Conservation (phyloP, 2,329 filamentous ascomycete genomes). For the Penicillium sp. region DNA sequence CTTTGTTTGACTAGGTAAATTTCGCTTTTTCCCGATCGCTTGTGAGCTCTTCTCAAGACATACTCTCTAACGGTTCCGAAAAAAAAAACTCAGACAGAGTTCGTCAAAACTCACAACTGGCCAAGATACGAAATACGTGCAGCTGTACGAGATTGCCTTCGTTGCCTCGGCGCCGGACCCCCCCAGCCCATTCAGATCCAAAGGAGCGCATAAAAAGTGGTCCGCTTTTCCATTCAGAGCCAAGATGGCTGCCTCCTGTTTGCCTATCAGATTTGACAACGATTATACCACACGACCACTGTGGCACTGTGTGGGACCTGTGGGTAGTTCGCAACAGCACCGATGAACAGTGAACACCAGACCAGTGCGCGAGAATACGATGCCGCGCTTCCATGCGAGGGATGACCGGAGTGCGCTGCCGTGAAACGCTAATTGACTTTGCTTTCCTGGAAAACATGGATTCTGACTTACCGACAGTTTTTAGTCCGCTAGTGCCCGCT, state of each 20-base stretch:
- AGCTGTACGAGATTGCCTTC: constrained; percentile 7
- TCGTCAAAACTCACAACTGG: background rate
- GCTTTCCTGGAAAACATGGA: constrained; percentile 17
- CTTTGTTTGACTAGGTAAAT: background rate
- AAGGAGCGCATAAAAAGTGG: constrained; percentile 9
- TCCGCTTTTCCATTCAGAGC: constrained; percentile 6
- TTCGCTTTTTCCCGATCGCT: background rate
- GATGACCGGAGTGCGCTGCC: constrained; percentile 10
- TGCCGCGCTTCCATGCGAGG: constrained; percentile 13
- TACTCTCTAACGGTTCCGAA: too few relatives aligned
- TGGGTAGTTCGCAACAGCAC: background rate
- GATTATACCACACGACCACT: background rate
- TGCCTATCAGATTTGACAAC: constrained; percentile 12
- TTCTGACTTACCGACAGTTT: constrained; percentile 8
- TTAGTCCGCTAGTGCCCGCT: background rate
- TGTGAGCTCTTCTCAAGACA: too few relatives aligned
- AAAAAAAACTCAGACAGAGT: too few relatives aligned
- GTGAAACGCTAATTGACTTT: constrained; percentile 17
- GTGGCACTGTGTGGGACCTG: too few relatives aligned
- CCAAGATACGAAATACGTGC: background rate
- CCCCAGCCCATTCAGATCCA: constrained; percentile 1
- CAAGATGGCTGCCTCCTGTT: constrained; percentile 14
- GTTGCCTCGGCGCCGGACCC: constrained; percentile 21
- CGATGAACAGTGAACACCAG: background rate
- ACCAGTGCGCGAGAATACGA: background rate